Base-by-base conservation (phyloP, 495 filamentous ascomycete species). In the Tetracladium setigerum region DNA sequence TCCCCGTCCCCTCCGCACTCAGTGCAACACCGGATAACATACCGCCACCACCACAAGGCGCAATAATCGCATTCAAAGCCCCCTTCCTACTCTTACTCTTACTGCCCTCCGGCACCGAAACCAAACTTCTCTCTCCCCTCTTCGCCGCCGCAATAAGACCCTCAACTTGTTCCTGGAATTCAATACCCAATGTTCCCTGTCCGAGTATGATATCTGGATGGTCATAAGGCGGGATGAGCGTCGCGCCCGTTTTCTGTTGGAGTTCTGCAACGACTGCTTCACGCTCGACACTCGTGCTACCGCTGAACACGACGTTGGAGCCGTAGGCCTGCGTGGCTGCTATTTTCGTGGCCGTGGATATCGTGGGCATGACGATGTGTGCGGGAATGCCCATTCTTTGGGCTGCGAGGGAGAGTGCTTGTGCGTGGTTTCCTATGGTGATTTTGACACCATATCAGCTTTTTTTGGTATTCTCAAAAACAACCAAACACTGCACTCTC, bases 341-440 rank as follows among this genome's bases (percentile, higher is more conserved):
- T 55, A 96, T 89, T 65, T 97, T 98, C 49, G 81, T 83, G 11
- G 84, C 75, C 0, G 86, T 84, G 50, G 80, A 84, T 62, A 90
- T 94, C 4, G 62, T 54, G 0, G 92, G 92, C 92, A 98, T 98
- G 35, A 97, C 81, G 54, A 98, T 86, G 67, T 88, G 73, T 0
- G 88, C 85, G 1, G 81, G 79, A 13, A 71, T 66, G 35, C 51
- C 55, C 52, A 69, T 67, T 9, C 76, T 79, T 14, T 69, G 74
- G 6, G 92, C 88, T 0, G 92, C 92, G 32, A 96, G 81, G 4
- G 92, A 79, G 46, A 97, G 83, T 15, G 92, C 92, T 76, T 95
- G 89, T 0, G 92, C 92, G 66, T 98, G 92, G 69, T 98, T 97
- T 22, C 91, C 90, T 88, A 41, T 16, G 24, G n/a, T n/a, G n/a